Base-by-base conservation (phyloP, 2,329 filamentous ascomycete genomes). In the Xylariaceae sp. region DNA sequence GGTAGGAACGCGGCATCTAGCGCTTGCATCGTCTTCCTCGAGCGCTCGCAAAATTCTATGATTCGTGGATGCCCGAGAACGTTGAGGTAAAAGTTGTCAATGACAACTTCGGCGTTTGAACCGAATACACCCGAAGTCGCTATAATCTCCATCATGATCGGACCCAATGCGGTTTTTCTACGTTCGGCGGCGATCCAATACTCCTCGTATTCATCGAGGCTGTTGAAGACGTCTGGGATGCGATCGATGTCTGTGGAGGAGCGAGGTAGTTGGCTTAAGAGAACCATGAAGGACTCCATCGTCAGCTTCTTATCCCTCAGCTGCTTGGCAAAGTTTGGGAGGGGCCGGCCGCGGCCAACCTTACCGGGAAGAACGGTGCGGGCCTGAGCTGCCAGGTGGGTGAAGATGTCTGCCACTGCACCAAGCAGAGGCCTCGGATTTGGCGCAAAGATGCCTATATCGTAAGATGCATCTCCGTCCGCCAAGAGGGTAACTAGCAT, bases 401-500 rank as follows among this genome's bases (percentile, higher is more conserved):
- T 53, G 26, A 65, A 70, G 6, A 70, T 56, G 29, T 63, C 62
- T 23, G 68, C 65, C 12, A 70, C 53, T 1, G 57, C 59, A 7
- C 45, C 44, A 2, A 71, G 48, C 20, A 71, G 49, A 14, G 68
- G 64, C 40, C 50, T 61, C 2, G 67, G 69, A 26, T 69, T 64
- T 9, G 68, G 67, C 0, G 61, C 65, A 1, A 70, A 44, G 2
- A 53, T 50, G 19, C 47, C 46, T 0, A 67, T 29, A 5, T 56
- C 48, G 2, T 48, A 41, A 3, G 59, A 44, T 2, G 45, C 20
- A 6, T 67, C 53, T 3, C 50, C 46, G 9, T 72, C 71, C 0
- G 67, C 67, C n/a, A 74, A 9, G 5, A 75, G 45, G 1, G 66
- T 55, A 16, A 75, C 60, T 1, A 75, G 43, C 3, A 75, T 62